Evolutionary conservation across 2,329 filamentous ascomycete genomes (phyloP), one percentile per base, ranked within the genome.

Genomic region (Fusarium globosum): DNA sequence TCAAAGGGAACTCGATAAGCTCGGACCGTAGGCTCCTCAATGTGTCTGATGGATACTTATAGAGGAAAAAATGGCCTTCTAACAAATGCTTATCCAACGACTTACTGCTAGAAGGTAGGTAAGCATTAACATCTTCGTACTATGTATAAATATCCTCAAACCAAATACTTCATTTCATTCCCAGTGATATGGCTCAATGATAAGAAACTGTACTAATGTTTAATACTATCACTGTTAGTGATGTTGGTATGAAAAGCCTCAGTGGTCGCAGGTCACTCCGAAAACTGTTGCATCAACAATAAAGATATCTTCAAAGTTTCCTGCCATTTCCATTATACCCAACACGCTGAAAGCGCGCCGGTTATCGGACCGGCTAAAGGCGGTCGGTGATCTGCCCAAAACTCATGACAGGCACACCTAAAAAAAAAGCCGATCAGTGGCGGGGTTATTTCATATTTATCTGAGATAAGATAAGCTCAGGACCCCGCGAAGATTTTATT

Each of bases 401-500:
- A 57, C 26, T 43, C 20, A 38, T 53, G 39, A 12, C 20, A 39
- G 21, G 26, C 26, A 41, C 42, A 48, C 28, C 28, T 39, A 56
- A 28, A 68, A 63, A 68, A 68, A 56, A 64, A 51, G 62, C 42
- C 43, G 65, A 57, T 57, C 30, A 61, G 60, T 69, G 66, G 68
- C 43, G 68, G 68, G 68, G 66, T 70, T 67, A 23, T 56, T 56
- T 64, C 39, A 35, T 35, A 18, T 41, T 23, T 21, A 46, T 62
- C 43, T 65, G 39, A 69, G 74, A 78, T 78, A 78, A 77, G 77
- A 78, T 77, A 78, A 77, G 73, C 49, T 63, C 53, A 56, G 51
- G 33, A 72, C 78, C 79, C 80, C 80, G 71, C 71, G 80, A 80
- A 82, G 80, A 81, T 81, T 80, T 81, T 81, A 78, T 75, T 79